These are phyloP conservation scores for Aspergillus amoenus DNA, from an alignment of 2,329 filamentous ascomycete genomes.

Conservation along the genomic window DNA sequence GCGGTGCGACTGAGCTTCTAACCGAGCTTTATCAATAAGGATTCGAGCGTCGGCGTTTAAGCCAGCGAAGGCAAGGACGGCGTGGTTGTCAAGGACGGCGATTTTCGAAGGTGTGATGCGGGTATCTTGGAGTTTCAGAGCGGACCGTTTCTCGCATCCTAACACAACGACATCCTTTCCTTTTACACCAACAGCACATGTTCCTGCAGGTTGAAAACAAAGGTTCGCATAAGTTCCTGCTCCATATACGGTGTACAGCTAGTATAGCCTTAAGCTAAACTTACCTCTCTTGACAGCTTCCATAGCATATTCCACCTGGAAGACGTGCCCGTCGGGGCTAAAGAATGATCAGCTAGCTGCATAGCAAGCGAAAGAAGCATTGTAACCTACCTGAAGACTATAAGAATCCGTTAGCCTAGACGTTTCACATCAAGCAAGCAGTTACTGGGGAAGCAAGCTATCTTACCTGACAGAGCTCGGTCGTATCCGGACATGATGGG, in stretches of 20 bases:
- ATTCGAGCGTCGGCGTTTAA: slow-evolving; percentile 98
- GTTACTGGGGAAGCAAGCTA: slow-evolving; percentile 23
- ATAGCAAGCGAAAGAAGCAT: slow-evolving; percentile 14
- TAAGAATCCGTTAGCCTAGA: slow-evolving; percentile 42
- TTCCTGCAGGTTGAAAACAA: slow-evolving; percentile 58
- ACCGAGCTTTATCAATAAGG: slow-evolving; percentile 93
- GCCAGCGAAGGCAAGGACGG: slow-evolving; percentile 94
- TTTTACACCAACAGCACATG: slow-evolving; percentile 97
- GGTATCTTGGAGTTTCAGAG: slow-evolving; percentile 99
- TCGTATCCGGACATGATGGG: slow-evolving; percentile 84
- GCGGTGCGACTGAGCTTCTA: slow-evolving; percentile 96
- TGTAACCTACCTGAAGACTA: slow-evolving; percentile 74
- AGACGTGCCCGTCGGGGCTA: slow-evolving; percentile 98
- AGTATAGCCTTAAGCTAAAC: slow-evolving; percentile 10
- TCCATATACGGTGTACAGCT: slow-evolving; percentile 11
- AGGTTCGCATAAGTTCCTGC: slow-evolving; percentile 20
- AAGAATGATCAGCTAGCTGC: slow-evolving; percentile 46
- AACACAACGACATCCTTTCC: slow-evolving; percentile 91
- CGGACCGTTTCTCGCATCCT: slow-evolving; percentile 97
- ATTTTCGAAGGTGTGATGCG: slow-evolving; percentile 99
- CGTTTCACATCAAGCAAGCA: slow-evolving; percentile 14
- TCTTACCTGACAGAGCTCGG: slow-evolving; percentile 94
- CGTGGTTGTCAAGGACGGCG: slow-evolving; percentile 90
- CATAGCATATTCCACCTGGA: slow-evolving; percentile 98
- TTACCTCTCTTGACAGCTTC: slow-evolving; percentile 97